Evolutionary conservation across 148 eudicot species (phyloP).

Genomic region (Chenopodium formosanum): DNA sequence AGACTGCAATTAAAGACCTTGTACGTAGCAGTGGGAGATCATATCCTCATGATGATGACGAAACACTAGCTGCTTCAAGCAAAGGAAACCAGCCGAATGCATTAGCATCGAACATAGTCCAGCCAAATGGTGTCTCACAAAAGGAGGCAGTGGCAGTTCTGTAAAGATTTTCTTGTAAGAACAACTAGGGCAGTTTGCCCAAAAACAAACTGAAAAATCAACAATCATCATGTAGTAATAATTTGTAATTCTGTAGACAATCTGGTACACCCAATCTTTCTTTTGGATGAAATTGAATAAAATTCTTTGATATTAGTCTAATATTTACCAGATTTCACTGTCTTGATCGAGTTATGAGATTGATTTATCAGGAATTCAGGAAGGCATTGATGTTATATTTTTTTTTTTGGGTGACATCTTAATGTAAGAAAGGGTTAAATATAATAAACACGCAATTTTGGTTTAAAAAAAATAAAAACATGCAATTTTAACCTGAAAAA

Average conservation of each 20-base stretch:
- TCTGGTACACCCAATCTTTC: neutral
- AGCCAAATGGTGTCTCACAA: slow-evolving; percentile 21
- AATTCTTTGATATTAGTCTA: neutral
- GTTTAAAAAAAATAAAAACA: too few relatives aligned
- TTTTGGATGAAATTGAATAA: neutral
- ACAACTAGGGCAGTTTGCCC: neutral
- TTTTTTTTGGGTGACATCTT: too few relatives aligned
- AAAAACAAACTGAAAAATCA: too few relatives aligned
- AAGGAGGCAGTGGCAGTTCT: slow-evolving; percentile 16
- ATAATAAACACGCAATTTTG: too few relatives aligned
- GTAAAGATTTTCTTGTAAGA: neutral
- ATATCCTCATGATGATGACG: slow-evolving; percentile 41
- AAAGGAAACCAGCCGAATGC: slow-evolving; percentile 21
- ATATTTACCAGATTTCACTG: neutral
- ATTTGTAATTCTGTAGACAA: neutral
- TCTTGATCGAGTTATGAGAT: too few relatives aligned
- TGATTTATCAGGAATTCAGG: too few relatives aligned
- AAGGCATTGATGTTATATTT: neutral
- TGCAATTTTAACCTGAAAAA: too few relatives aligned
- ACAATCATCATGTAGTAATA: neutral
- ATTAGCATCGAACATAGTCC: neutral
- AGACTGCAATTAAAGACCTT: slow-evolving; percentile 62
- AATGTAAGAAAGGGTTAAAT: too few relatives aligned
- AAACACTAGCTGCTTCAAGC: slow-evolving; percentile 1
- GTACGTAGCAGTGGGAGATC: slow-evolving; percentile 75